phyloP scores from a whole-genome alignment of 2,329 filamentous ascomycete species.

The Ilyonectria robusta region DNA sequence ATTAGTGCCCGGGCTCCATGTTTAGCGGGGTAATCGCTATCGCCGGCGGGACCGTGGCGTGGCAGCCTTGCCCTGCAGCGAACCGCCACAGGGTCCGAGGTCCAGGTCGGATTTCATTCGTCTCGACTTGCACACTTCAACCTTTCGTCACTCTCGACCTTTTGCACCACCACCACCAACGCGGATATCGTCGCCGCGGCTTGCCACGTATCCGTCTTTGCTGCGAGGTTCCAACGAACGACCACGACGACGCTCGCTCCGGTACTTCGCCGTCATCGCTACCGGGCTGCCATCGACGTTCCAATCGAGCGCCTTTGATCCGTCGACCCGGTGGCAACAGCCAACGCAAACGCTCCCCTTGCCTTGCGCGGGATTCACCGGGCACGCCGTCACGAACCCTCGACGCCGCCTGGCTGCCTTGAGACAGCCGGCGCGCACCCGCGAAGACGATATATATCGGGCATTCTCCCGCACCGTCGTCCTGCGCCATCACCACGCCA shows the following conservation, averaged over 20 bases:
- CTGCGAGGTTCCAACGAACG: neutral
- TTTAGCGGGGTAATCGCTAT: slow-evolving; percentile 33
- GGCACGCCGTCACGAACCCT: slow-evolving; percentile 17
- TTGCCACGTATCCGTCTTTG: neutral
- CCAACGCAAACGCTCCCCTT: slow-evolving; percentile 13
- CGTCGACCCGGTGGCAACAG: slow-evolving; percentile 5
- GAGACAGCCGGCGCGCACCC: slow-evolving; percentile 23
- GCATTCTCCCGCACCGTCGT: neutral
- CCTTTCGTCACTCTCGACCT: neutral
- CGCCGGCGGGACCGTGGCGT: neutral
- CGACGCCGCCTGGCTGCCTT: slow-evolving; percentile 17
- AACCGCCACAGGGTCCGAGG: slow-evolving; percentile 6
- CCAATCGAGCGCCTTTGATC: neutral
- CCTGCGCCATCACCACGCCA: neutral
- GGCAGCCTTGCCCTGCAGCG: slow-evolving; percentile 33
- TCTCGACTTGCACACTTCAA: neutral
- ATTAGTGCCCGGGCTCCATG: slow-evolving; percentile 29
- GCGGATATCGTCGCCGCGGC: neutral
- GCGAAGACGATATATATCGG: slow-evolving; percentile 15
- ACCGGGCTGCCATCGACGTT: neutral
- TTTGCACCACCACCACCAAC: neutral
- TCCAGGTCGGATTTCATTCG: neutral
- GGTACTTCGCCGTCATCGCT: neutral
- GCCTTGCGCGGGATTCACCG: slow-evolving; percentile 28
- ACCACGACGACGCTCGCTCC: neutral